A percentile compares a stretch with the other conserved stretches of the same genome.
Evolutionary conservation across 2,329 filamentous ascomycete species (phyloP).

Genomic region (Monosporascus sp.): DNA sequence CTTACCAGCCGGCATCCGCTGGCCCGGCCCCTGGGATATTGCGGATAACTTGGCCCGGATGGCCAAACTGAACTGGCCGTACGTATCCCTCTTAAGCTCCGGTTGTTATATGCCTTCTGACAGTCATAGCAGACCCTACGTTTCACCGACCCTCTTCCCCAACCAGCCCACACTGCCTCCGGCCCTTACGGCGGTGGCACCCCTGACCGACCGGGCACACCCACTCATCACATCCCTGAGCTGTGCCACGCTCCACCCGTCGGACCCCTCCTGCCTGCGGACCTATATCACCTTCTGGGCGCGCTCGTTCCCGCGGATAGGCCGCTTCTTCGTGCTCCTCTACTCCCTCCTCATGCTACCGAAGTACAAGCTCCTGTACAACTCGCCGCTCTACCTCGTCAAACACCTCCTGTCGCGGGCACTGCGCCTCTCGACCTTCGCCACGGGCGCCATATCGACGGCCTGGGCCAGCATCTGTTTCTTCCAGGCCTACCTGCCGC

Average conservation of each 20-base stretch:
- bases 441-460: slow-evolving; percentile 78
- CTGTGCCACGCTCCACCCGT: slow-evolving; percentile 83
- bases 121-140: slow-evolving; percentile 54
- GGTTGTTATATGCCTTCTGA: slow-evolving; percentile 12
- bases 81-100: slow-evolving; percentile 30
- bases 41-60: slow-evolving; percentile 78
- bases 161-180: slow-evolving; percentile 59
- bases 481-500: slow-evolving; percentile 74
- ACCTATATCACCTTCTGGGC: slow-evolving; percentile 88
- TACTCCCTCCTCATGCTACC: slow-evolving; percentile 68
- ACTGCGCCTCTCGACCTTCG: slow-evolving; percentile 69
- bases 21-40: slow-evolving; percentile 72
- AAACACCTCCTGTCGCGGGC: slow-evolving; percentile 63
- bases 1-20: slow-evolving; percentile 60
- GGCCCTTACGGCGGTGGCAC: slow-evolving; percentile 62
- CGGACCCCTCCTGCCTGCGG: slow-evolving; percentile 79
- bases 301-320: slow-evolving; percentile 70
- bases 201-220: slow-evolving; percentile 78
- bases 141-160: slow-evolving; percentile 83
- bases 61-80: slow-evolving; percentile 79
- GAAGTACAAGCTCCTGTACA: slow-evolving; percentile 61
- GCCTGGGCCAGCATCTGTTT: slow-evolving; percentile 87
- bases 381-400: slow-evolving; percentile 61
- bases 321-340: slow-evolving; percentile 70
- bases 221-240: slow-evolving; percentile 80